A percentile compares a stretch with the other conserved stretches of the same genome.
Conservation (phyloP, 2,329 filamentous ascomycete genomes). For the Teratosphaeriaceae sp. region DNA sequence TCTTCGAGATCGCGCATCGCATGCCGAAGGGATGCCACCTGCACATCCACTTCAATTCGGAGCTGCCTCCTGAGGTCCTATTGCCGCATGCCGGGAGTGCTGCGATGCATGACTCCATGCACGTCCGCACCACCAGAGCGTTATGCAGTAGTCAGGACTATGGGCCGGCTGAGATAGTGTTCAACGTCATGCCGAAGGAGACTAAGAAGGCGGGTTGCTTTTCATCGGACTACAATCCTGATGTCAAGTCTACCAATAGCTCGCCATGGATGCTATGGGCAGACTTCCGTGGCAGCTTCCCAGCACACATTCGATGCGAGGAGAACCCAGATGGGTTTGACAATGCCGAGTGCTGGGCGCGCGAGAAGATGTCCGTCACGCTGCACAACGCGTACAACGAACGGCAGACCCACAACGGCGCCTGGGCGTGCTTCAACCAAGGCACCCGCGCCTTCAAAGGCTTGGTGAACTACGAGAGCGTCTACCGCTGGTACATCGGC, state of each 20-base stretch:
- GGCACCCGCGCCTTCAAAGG: constrained; percentile 68
- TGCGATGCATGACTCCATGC: constrained; percentile 55
- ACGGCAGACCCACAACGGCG: constrained; percentile 31
- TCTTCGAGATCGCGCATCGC: constrained; percentile 50
- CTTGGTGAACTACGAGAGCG: constrained; percentile 59
- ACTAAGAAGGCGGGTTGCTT: constrained; percentile 42
- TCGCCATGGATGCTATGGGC: constrained; percentile 40
- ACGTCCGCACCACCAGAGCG: constrained; percentile 56
- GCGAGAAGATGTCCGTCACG: constrained; percentile 25
- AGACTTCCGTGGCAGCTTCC: constrained; percentile 37
- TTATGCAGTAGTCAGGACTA: constrained; percentile 40
- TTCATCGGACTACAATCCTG: constrained; percentile 39
- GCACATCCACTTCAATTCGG: constrained; percentile 75
- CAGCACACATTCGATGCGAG: constrained; percentile 20
- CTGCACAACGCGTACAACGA: constrained; percentile 15
- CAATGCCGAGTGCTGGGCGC: constrained; percentile 22
- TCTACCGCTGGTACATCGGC: constrained; percentile 56
- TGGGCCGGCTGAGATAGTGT: constrained; percentile 54
- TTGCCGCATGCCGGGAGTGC: constrained; percentile 44
- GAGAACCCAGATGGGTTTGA: constrained; percentile 10
- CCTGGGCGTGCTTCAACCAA: constrained; percentile 59
- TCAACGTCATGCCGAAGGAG: constrained; percentile 42
- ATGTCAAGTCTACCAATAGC: constrained; percentile 14
- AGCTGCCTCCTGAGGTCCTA: constrained; percentile 54
- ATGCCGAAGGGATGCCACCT: constrained; percentile 69